A percentile compares a stretch with the other conserved stretches of the same genome.
Evolutionary conservation across 768 basidiomycete species (phyloP).

Genomic region (Lactarius pseudohatsudake): DNA sequence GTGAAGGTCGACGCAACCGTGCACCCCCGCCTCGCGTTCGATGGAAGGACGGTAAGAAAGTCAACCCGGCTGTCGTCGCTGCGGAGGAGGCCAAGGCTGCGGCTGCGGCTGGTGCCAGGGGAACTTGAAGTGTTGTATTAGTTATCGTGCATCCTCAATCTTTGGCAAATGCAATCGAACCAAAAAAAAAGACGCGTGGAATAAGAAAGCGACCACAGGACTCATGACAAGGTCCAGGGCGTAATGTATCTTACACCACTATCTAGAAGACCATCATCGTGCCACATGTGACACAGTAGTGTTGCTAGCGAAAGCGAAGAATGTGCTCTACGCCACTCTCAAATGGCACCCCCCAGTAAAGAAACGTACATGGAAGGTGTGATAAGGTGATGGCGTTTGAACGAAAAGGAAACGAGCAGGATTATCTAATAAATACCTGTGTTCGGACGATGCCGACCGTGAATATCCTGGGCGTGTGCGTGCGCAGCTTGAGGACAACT

Average conservation of each 20-base stretch:
- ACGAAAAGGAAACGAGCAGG: not conserved
- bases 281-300: conserved; percentile 32
- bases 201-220: not conserved
- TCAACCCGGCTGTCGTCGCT: conserved; percentile 92
- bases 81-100: conserved; percentile 83
- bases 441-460: not conserved
- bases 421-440: not conserved
- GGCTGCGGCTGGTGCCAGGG: conserved; percentile 39
- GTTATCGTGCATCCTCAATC: conserved; percentile 17
- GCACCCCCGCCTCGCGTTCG: conserved; percentile 93
- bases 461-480: not conserved
- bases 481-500: not conserved
- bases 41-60: conserved; percentile 95
- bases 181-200: not conserved
- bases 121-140: conserved; percentile 27
- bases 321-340: conserved; percentile 32
- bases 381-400: conserved; percentile 37
- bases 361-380: conserved; percentile 31
- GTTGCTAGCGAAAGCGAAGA: conserved; percentile 43
- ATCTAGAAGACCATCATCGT: conserved; percentile 43
- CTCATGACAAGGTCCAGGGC: not conserved
- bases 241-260: conserved; percentile 40
- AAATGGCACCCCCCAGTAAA: conserved; percentile 35
- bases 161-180: not conserved
- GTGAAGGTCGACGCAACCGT: conserved; percentile 95